Conservation (phyloP, 305 asterid genomes). For the Nicotiana rustica region DNA sequence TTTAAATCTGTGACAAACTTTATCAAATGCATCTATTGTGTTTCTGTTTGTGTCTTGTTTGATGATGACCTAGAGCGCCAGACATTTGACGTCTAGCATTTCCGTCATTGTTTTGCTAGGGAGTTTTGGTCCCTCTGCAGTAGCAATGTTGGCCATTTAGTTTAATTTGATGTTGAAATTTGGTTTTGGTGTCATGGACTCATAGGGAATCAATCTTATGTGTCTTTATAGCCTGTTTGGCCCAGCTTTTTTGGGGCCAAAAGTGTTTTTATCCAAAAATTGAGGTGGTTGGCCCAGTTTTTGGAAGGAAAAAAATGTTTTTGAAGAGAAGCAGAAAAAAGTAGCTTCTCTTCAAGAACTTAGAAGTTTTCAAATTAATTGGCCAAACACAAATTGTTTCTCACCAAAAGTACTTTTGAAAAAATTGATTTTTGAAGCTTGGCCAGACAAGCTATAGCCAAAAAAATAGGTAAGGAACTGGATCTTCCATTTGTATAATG, state of each 20-base stretch:
- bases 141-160: neutral
- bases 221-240: too few species aligned
- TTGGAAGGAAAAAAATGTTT: too few species aligned
- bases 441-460: neutral
- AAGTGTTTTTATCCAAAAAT: too few species aligned
- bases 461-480: neutral
- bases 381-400: too few species aligned
- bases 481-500: neutral
- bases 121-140: neutral
- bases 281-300: too few species aligned
- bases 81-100: neutral
- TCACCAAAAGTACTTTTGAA: too few species aligned
- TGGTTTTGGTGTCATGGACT: neutral
- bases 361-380: too few species aligned
- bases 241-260: too few species aligned
- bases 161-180: neutral
- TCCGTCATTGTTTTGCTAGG: neutral
- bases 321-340: too few species aligned
- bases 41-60: conserved; percentile 1
- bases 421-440: too few species aligned
- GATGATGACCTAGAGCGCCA: neutral
- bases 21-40: neutral
- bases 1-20: neutral
- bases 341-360: too few species aligned
- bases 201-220: neutral